Conservation (phyloP, 2,329 filamentous ascomycete genomes). For the Exophiala alcalophila region DNA sequence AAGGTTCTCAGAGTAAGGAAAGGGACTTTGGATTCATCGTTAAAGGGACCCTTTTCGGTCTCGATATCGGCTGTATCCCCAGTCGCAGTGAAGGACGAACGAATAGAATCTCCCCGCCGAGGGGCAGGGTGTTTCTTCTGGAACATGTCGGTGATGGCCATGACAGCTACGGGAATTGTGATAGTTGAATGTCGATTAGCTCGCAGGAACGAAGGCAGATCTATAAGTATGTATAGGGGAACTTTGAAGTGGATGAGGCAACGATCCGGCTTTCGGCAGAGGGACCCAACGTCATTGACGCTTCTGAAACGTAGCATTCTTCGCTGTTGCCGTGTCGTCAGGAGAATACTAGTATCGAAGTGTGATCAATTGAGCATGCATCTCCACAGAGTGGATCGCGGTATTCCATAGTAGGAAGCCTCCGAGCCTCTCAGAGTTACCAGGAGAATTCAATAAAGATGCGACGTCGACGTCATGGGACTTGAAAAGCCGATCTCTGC, state of each 20-base stretch:
- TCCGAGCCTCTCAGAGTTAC: too few relatives aligned
- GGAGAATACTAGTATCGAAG: too few relatives aligned
- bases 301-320: background rate
- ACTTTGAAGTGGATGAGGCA: slow-evolving; percentile 2
- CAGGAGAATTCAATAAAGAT: too few relatives aligned
- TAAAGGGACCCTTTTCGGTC: slow-evolving; percentile 22
- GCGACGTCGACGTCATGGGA: slow-evolving; percentile 8
- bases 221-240: background rate
- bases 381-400: too few relatives aligned
- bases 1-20: slow-evolving; percentile 45
- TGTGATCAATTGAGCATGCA: too few relatives aligned
- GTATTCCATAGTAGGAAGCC: too few relatives aligned
- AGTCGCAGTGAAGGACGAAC: slow-evolving; percentile 12
- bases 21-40: slow-evolving; percentile 43
- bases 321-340: too few relatives aligned
- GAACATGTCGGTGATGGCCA: slow-evolving; percentile 14
- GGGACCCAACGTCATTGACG: slow-evolving; percentile 8
- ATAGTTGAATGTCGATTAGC: background rate
- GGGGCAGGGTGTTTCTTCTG: slow-evolving; percentile 8
- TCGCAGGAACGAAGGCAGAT: background rate
- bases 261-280: slow-evolving; percentile 1
- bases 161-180: background rate
- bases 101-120: slow-evolving; percentile 10
- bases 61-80: slow-evolving; percentile 17
- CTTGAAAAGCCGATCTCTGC: slow-evolving; percentile 8